These are phyloP conservation scores for Elasticomyces elasticus DNA, from an alignment of 495 filamentous ascomycete genomes.

Conservation along the genomic window DNA sequence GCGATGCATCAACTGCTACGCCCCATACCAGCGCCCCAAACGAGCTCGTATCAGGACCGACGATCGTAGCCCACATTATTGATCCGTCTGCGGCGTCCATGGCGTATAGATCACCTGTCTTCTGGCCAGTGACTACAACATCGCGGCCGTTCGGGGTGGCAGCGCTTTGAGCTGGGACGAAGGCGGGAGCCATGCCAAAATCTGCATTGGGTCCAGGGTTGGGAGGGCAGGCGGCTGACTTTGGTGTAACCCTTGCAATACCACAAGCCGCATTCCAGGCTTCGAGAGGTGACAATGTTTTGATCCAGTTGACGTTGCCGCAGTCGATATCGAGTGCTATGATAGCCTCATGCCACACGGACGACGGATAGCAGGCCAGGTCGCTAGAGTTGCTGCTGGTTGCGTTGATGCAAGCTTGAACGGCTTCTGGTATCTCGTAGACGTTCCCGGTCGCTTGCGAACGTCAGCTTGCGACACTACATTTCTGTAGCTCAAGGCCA, in stretches of 20 bases:
- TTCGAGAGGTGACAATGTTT: neutral
- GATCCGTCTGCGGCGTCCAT: conserved; percentile 28
- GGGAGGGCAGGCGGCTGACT: conserved; percentile 29
- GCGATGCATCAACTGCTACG: conserved; percentile 29
- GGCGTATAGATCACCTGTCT: conserved; percentile 33
- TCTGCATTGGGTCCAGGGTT: conserved; percentile 33
- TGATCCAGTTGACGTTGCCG: neutral
- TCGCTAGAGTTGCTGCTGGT: conserved; percentile 3
- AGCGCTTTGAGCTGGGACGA: conserved; percentile 21
- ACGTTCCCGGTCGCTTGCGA: conserved; percentile 34
- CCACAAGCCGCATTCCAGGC: neutral
- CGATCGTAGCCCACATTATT: conserved; percentile 28
- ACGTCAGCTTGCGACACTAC: too few species aligned
- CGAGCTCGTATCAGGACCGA: neutral
- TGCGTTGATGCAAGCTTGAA: conserved; percentile 21
- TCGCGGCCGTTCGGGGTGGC: conserved; percentile 19
- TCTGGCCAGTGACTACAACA: conserved; percentile 33
- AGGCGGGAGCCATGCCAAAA: conserved; percentile 38
- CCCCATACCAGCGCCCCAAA: conserved; percentile 35
- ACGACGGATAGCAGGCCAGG: neutral
- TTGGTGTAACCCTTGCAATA: neutral
- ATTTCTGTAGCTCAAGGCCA: too few species aligned
- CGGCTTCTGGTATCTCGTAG: conserved; percentile 23
- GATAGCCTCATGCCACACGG: neutral
- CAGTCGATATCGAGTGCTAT: neutral